A percentile compares a stretch with the other conserved stretches of the same genome.
phyloP scores from a whole-genome alignment of 2,329 filamentous ascomycete species.

The Stachybotrys chlorohalonatus region DNA sequence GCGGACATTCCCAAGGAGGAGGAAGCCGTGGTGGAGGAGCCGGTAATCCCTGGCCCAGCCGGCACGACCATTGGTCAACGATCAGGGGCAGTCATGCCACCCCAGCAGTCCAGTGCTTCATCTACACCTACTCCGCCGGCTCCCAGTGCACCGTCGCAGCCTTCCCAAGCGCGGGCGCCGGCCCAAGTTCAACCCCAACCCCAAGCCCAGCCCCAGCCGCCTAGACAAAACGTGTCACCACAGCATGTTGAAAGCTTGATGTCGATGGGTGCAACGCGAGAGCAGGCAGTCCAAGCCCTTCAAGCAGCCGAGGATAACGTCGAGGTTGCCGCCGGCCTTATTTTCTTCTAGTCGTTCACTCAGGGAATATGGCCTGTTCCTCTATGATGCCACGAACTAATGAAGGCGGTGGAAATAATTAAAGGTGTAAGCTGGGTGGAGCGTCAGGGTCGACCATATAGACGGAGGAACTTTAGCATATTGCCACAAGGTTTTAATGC shows the following conservation, averaged over 20 bases:
- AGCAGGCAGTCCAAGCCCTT: conserved; percentile 71
- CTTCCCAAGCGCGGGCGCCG: conserved; percentile 13
- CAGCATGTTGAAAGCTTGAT: conserved; percentile 69
- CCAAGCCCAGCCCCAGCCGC: conserved; percentile 14
- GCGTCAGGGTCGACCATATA: conserved; percentile 4
- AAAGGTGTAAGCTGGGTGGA: conserved; percentile 7
- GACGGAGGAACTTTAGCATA: not conserved
- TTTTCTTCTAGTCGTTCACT: conserved; percentile 38
- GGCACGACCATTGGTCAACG: conserved; percentile 82
- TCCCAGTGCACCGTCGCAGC: conserved; percentile 9
- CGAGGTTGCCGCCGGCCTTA: conserved; percentile 75
- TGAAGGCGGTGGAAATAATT: conserved; percentile 6
- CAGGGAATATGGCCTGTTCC: not conserved
- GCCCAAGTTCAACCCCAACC: conserved; percentile 10
- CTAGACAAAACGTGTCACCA: conserved; percentile 35
- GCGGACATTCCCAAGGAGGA: conserved; percentile 84
- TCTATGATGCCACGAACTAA: not conserved
- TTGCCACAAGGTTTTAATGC: not conserved
- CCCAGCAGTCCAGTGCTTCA: conserved; percentile 10
- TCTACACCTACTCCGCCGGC: conserved; percentile 10
- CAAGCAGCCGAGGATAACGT: conserved; percentile 79
- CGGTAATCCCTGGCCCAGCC: conserved; percentile 73
- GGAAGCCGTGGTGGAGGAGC: conserved; percentile 69
- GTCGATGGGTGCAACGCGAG: conserved; percentile 66
- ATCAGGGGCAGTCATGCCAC: conserved; percentile 60